Evolutionary conservation across 2,329 filamentous ascomycete genomes (phyloP), one percentile per base, ranked within the genome.

Genomic region (Fusarium nelsonii): DNA sequence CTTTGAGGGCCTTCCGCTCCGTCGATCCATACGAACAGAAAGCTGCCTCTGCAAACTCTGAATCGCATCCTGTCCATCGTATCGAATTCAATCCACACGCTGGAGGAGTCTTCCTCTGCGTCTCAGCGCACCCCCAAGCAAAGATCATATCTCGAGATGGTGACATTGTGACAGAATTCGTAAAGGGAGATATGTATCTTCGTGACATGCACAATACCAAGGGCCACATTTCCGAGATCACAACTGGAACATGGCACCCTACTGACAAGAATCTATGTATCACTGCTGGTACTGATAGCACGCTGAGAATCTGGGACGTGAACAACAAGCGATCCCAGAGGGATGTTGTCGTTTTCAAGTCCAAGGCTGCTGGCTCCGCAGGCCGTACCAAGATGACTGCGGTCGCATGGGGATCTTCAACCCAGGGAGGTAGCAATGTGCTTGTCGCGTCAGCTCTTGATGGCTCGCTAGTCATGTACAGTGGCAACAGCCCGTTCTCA

Each of bases 151-250:
- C 89, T 73, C 90, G 96, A 74, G 95, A 99, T 81, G 96, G 96
- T 39, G 93, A 97, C 44, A 85, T 92, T 9, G 74, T 97, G 49
- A 91, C 91, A 2, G 94, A 97, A 76, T 98, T 97, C 70, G 91
- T 94, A 72, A 99, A 99, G 81, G 96, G 96, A 45, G 96, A 99
- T 78, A 98, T 98, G 94, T 99, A 99, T 75, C 82, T 99, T 70
- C 88, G 95, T 56, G 96, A 99, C 78, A 97, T 98, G 91, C 89
- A 97, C 80, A 94, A 98, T 78, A 99, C 96, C 6, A 98, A 97
- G 78, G 96, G 96, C 2, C 96, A 99, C 80, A 90, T 97, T 53
- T 94, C 94, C 6, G 96, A 97, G 79, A 88, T 97, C 40, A 94
- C 93, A 5, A 92, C 91, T 23, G 95, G 93, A 23, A 91, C 91